phyloP scores from a whole-genome alignment of 1,284 basidiomycete genomes.

The Coniferiporia weirii region DNA sequence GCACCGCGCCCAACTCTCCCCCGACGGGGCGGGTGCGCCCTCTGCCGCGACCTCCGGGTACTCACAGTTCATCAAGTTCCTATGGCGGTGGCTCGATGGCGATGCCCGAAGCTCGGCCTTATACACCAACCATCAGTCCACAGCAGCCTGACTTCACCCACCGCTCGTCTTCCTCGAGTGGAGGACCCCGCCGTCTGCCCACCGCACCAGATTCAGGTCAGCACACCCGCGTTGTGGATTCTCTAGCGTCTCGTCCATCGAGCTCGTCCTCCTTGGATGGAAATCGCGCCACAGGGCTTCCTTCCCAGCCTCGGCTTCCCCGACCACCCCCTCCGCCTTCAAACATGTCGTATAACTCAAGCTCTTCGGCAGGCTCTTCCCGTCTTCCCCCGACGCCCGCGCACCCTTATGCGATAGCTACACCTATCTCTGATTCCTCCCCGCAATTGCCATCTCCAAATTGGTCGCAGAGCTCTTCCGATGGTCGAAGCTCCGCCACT shows the following conservation, averaged over 20 bases:
- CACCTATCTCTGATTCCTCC: constrained; percentile 9
- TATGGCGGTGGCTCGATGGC: constrained; percentile 3
- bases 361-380: constrained; percentile 6
- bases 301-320: constrained; percentile 10
- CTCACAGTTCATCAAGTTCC: constrained; percentile 12
- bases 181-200: constrained; percentile 12
- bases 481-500: not conserved
- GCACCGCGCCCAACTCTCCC: constrained; percentile 24
- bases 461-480: constrained; percentile 10
- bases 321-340: constrained; percentile 10
- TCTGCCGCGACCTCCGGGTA: constrained; percentile 27
- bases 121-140: constrained; percentile 5
- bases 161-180: constrained; percentile 1
- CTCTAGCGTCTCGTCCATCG: not conserved
- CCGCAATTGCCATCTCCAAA: constrained; percentile 9
- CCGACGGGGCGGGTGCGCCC: constrained; percentile 32
- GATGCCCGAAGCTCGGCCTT: constrained; percentile 24
- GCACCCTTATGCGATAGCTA: constrained; percentile 15
- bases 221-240: not conserved
- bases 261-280: constrained; percentile 6
- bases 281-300: constrained; percentile 2
- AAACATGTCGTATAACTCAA: constrained; percentile 7
- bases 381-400: not conserved
- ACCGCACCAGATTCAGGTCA: constrained; percentile 8
- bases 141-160: constrained; percentile 7